Evolutionary conservation across 2,329 filamentous ascomycete genomes (phyloP), one percentile per base, ranked within the genome.

Genomic region (Talaromyces verruculosus): DNA sequence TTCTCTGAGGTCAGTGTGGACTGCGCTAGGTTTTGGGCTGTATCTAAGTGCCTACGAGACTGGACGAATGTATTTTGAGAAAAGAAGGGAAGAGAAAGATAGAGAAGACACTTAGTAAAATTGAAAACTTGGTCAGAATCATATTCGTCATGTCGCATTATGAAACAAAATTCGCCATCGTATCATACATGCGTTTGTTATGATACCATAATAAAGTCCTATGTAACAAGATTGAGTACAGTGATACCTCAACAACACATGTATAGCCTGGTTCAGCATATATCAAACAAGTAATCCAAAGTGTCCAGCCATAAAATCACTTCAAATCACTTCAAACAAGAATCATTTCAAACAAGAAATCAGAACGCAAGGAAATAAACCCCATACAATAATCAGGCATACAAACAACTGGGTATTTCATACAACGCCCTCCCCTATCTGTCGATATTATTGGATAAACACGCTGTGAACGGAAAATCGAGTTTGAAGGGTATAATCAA

Each of bases 1-100:
- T 2, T 80, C 85, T 39, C 80, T 97, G 70, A 85, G 93, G 67
- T 88, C 85, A 8, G 85, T 85, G 1, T 97, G 93, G 93, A 95
- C 93, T 15, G 89, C 92, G 63, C 69, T 96, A 5, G 92, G 92
- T 0, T 90, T 90, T 74, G 92, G 92, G 3, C 79, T 97, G 65
- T 97, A 97, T 81, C 80, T 97, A 49, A 91, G 92, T 28, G 89
- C 91, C 51, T 97, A 97, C 78, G 93, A 97, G 77, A 89, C 88
- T 69, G 89, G 91, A 10, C 88, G 92, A 73, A 81, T 86, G 45
- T 91, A 87, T 82, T 68, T 81, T 25, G 78, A 80, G 35, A 63
- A 55, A 17, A 63, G 61, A 5, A 59, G 64, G 35, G 58, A 65
- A 28, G 33, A 43, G 28, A 57, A 60, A 51, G 60, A 63, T 43